Evolutionary conservation across 129 eudicot genomes (phyloP), one percentile per base, ranked within the genome.

Genomic region (Tanacetum coccineum): DNA sequence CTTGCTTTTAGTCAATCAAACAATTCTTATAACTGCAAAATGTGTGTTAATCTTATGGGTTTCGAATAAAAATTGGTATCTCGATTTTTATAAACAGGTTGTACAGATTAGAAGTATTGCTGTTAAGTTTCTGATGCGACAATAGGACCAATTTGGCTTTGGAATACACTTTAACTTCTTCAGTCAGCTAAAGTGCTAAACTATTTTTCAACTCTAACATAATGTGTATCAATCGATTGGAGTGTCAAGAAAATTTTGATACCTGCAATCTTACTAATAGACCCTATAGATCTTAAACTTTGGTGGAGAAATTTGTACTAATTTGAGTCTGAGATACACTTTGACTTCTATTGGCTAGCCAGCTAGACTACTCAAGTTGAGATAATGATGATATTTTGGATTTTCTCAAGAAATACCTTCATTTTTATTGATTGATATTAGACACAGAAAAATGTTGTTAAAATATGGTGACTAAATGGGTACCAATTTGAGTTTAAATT

Each of bases 1-100:
- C 66, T 73, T 49, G 51, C 19, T 59, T 72, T 59, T 17, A 50
- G 69, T 72, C 70, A 62, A 50, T 52, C 10, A 40, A 63, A 14
- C 15, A 9, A 40, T 20, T 62, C 20, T 47, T 25, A 3, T 47
- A 70, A 26, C 68, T 26, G 59, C 20, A 71, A 45, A 71, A 46
- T 59, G 25, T 68, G 36, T 15, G 58, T 52, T 14, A 0, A 52
- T n/a, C n/a, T n/a, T n/a, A n/a, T n/a, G 2, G 15, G 6, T 13
- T 53, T 36, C 10, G 19, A 17, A 7, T 3, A 56, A 50, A 56
- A 1, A 5, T 53, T 45, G 15, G 18, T 25, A 15, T 17, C 46
- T 12, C 2, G 13, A 21, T 60, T 4, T 14, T 63, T 20, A 7
- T 53, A 28, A 11, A 3, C 32, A 28, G 4, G 6, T 28, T 28